A percentile compares a stretch with the other conserved stretches of the same genome.
Conservation (phyloP, 345 rosid genomes). For the Trapa bicornis region DNA sequence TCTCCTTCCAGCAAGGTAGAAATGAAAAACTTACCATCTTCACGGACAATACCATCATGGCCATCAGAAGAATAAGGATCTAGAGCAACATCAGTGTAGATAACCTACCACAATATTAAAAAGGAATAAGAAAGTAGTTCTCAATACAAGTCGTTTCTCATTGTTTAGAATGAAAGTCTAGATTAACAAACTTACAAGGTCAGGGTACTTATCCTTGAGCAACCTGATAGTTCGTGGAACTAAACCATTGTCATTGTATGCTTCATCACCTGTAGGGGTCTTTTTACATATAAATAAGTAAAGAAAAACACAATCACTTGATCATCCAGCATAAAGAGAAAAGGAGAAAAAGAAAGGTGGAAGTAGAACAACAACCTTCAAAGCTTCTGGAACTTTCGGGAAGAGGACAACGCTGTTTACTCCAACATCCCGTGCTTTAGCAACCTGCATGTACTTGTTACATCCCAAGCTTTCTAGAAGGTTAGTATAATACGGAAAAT, state of each 20-base stretch:
- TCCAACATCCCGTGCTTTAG: constrained; percentile 88
- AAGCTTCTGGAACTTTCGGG: constrained; percentile 92
- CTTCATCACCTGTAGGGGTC: constrained; percentile 85
- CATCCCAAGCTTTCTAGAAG: background rate
- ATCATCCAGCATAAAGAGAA: background rate
- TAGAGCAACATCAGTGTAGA: constrained; percentile 84
- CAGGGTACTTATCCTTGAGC: constrained; percentile 70
- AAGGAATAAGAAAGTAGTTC: background rate
- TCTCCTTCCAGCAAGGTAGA: background rate
- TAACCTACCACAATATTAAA: constrained; percentile 29
- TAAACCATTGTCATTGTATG: constrained; percentile 78
- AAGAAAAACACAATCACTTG: background rate
- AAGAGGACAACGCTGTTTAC: constrained; percentile 70
- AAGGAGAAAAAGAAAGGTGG: constrained; percentile 8
- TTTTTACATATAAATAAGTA: constrained; percentile 12
- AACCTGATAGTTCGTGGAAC: constrained; percentile 72
- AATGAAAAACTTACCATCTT: constrained; percentile 46
- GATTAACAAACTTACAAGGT: constrained; percentile 47
- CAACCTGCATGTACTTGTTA: constrained; percentile 37
- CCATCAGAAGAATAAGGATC: constrained; percentile 87
- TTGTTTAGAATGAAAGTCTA: background rate
- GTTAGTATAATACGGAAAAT: background rate
- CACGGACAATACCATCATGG: constrained; percentile 86
- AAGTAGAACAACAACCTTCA: constrained; percentile 48
- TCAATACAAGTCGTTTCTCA: background rate